Conservation (phyloP, 768 basidiomycete species). For the Mrakia blollopis region DNA sequence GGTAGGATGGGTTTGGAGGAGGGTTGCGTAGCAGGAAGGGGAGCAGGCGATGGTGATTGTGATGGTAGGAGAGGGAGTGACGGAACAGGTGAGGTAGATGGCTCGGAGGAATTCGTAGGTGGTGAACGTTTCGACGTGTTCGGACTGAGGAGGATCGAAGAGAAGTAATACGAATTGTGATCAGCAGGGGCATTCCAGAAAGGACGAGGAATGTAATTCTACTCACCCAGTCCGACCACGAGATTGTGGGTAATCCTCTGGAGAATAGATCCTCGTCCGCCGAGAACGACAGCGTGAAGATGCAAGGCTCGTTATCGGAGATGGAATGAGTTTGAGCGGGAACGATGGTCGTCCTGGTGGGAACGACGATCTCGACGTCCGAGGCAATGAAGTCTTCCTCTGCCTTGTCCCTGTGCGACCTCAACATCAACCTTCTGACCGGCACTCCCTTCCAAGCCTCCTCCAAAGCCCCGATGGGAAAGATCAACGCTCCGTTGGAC, state of each 20-base stretch:
- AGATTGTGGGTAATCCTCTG: too few species aligned
- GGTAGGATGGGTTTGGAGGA: not conserved
- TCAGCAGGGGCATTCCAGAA: not conserved
- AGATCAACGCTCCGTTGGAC: not conserved
- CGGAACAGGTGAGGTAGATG: not conserved
- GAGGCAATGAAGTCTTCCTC: not conserved
- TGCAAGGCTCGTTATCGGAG: too few species aligned
- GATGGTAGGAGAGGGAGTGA: not conserved
- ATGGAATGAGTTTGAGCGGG: too few species aligned
- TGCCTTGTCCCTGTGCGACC: not conserved
- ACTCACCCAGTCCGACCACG: too few species aligned
- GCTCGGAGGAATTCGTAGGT: not conserved
- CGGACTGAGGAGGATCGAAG: not conserved
- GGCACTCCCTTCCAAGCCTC: not conserved
- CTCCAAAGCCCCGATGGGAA: not conserved
- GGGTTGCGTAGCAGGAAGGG: not conserved
- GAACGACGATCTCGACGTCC: too few species aligned
- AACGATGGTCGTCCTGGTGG: too few species aligned
- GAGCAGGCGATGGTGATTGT: constrained; percentile 5
- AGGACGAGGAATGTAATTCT: too few species aligned
- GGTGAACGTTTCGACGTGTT: not conserved
- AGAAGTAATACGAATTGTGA: not conserved
- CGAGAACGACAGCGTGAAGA: too few species aligned
- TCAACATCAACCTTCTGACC: not conserved
- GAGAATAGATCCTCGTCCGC: too few species aligned